Base-by-base conservation (phyloP, 352 stramenopile species). In the Phytopythium boreale region DNA sequence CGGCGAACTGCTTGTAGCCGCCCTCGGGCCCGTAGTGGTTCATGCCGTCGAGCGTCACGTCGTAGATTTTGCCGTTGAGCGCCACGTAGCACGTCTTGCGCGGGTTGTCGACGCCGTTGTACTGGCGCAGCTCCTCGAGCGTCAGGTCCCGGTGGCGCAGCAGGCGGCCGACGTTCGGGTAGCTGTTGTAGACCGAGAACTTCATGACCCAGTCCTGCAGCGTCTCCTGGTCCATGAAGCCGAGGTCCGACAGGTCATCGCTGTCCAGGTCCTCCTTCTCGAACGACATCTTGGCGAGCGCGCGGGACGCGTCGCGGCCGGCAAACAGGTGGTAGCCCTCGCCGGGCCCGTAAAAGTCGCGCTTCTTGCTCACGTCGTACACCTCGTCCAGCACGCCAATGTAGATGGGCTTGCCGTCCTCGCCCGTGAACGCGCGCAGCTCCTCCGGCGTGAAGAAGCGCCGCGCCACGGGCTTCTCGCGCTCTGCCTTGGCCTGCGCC, bases 311-410 rank as follows among this genome's bases (percentile, higher is more conserved):
- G 65, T 99, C 96, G 43, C 92, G 90, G 2, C 97, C 96, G 0
- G 96, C 95, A 80, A 99, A 99, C 17, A 97, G 68, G 82, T 98
- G 92, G 77, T 99, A 99, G n/a, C 87, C 85, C 47, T 93, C 96
- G n/a, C 84, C 93, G 0, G 95, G 95, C 19, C 97, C 97, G 71
- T 99, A 99, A 74, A 98, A 98, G 68, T 98, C 89, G 31, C 85
- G 75, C 70, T 96, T 97, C 62, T 84, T 79, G 57, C 87, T 97
- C 64, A 99, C 96, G 75, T 99, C 96, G 82, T 98, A 99, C 3
- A 99, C 93, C 52, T 96, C 93, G 39, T 97, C 95, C 67, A 95
- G 79, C n/a, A 99, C 66, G 19, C 86, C 93, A 36, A 99, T 91
- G 75, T 99, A 99, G 46, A 99, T 96, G 20, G 93, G 90, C 62